A percentile compares a stretch with the other conserved stretches of the same genome.
phyloP scores from a whole-genome alignment of 202 grass and related monocot species.

The Panicum virgatum region DNA sequence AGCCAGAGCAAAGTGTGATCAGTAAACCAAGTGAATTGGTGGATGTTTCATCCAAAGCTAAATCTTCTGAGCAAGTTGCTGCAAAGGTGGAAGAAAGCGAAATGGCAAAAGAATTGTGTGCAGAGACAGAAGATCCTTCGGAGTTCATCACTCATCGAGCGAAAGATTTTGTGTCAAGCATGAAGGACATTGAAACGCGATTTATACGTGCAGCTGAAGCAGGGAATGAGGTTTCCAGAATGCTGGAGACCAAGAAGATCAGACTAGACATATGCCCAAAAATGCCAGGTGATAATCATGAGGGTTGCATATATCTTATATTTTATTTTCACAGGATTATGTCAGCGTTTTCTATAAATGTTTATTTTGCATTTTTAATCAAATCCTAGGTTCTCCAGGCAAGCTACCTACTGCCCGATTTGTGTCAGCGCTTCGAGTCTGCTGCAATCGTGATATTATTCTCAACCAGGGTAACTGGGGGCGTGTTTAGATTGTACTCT shows the following conservation, averaged over 20 bases:
- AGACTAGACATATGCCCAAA: constrained; percentile 75
- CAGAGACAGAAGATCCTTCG: constrained; percentile 75
- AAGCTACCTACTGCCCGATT: constrained; percentile 58
- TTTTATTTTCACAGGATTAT: background rate
- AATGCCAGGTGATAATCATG: constrained; percentile 49
- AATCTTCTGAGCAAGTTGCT: constrained; percentile 36
- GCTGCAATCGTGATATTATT: constrained; percentile 69
- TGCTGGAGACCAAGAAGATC: constrained; percentile 98
- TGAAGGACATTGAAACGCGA: constrained; percentile 85
- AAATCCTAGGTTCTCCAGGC: constrained; percentile 54
- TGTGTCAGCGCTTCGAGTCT: constrained; percentile 67
- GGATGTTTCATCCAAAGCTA: constrained; percentile 37
- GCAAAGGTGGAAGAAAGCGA: constrained; percentile 47
- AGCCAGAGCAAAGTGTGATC: constrained; percentile 14
- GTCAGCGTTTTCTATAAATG: background rate
- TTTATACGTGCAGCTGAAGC: constrained; percentile 88
- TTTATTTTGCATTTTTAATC: constrained; percentile 21
- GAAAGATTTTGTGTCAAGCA: constrained; percentile 90
- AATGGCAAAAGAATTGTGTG: constrained; percentile 53
- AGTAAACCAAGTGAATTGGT: constrained; percentile 26
- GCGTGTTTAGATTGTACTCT: background rate
- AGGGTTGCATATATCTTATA: background rate
- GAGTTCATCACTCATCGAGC: constrained; percentile 97
- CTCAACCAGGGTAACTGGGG: constrained; percentile 55
- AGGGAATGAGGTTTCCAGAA: constrained; percentile 79